A percentile compares a stretch with the other conserved stretches of the same genome.
phyloP scores from a whole-genome alignment of 1,284 basidiomycete species.

The Malassezia pachydermatis region DNA sequence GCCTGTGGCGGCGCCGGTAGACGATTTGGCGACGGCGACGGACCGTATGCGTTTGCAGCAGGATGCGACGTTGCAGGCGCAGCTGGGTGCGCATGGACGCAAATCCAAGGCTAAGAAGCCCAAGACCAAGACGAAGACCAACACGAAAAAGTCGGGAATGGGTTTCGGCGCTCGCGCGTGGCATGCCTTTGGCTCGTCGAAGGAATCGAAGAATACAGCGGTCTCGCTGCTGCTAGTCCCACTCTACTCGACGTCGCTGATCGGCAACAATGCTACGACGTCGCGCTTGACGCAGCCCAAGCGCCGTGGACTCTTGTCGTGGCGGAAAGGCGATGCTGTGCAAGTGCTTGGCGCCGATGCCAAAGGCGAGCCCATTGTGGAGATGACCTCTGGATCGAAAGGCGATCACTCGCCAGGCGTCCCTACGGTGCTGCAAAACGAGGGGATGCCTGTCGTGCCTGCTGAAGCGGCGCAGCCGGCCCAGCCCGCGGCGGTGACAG shows the following conservation, averaged over 20 bases:
- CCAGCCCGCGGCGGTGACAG: not conserved
- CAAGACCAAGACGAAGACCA: slow-evolving; percentile 9
- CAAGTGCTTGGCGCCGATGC: too few species aligned
- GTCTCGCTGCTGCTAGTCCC: slow-evolving; percentile 12
- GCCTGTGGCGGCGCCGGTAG: not conserved
- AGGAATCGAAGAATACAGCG: not conserved
- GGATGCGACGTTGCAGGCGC: slow-evolving; percentile 1
- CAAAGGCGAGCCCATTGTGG: too few species aligned
- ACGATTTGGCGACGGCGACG: not conserved
- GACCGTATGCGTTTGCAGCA: not conserved
- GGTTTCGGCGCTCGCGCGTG: slow-evolving; percentile 1
- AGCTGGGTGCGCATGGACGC: not conserved
- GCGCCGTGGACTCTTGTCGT: not conserved
- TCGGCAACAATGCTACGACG: not conserved
- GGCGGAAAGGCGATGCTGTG: not conserved
- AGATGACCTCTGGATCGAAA: too few species aligned
- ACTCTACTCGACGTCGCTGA: slow-evolving; percentile 9
- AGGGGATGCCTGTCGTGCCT: not conserved
- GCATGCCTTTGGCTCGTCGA: slow-evolving; percentile 7
- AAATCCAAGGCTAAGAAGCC: not conserved
- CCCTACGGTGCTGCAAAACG: too few species aligned
- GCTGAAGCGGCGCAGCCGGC: not conserved
- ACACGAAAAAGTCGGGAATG: not conserved
- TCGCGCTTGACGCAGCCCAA: not conserved
- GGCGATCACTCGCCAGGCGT: too few species aligned